These are phyloP conservation scores for Pholiota molesta DNA, from an alignment of 768 basidiomycete genomes.

Conservation along the genomic window DNA sequence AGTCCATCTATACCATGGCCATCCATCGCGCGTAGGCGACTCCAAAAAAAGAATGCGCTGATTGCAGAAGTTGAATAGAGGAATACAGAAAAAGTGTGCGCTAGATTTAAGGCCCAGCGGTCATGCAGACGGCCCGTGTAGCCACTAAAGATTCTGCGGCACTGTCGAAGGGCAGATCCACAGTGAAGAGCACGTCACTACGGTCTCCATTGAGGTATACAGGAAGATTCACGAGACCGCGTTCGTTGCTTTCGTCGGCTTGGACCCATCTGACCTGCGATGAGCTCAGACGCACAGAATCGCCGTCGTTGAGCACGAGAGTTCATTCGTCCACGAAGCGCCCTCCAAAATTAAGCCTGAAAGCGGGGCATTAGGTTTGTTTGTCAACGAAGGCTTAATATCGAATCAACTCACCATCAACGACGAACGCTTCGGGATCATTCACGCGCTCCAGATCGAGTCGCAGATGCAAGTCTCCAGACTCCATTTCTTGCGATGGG, in stretches of 20 bases:
- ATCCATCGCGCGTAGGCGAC: background rate
- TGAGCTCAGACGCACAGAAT: conserved; percentile 73
- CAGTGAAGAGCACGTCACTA: conserved; percentile 88
- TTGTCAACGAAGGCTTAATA: no score
- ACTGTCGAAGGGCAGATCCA: conserved; percentile 78
- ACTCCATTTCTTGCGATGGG: conserved; percentile 91
- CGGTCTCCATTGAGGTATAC: conserved; percentile 93
- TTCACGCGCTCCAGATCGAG: conserved; percentile 83
- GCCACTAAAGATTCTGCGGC: conserved; percentile 72
- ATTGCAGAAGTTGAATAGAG: background rate
- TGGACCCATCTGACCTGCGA: conserved; percentile 92
- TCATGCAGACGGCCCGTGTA: conserved; percentile 89
- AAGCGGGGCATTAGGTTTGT: no score
- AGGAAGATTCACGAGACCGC: conserved; percentile 73
- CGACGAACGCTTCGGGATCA: conserved; percentile 78
- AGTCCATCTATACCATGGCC: conserved; percentile 15
- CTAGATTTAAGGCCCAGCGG: conserved; percentile 63
- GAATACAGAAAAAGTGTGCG: background rate
- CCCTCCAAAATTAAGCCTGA: conserved; percentile 88
- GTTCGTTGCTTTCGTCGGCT: conserved; percentile 39
- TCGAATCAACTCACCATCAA: conserved; percentile 69
- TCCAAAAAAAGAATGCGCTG: conserved; percentile 3
- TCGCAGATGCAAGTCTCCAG: conserved; percentile 83
- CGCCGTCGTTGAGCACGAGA: conserved; percentile 84
- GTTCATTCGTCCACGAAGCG: conserved; percentile 71